phyloP scores from a whole-genome alignment of 2,329 filamentous ascomycete species.

The Beauveria sp. region DNA sequence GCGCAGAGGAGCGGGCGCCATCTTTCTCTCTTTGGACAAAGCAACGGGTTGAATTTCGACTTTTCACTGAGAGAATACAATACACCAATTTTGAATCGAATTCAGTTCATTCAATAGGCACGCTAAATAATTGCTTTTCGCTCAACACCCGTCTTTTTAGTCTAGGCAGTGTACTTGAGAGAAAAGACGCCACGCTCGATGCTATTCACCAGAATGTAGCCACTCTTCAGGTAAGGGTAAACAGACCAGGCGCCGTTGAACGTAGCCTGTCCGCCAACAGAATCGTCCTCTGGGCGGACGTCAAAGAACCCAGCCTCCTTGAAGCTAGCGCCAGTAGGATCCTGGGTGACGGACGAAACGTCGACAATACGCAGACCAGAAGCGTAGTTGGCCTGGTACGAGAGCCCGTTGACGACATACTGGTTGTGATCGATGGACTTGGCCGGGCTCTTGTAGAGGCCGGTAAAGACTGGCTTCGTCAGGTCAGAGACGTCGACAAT shows the following conservation, averaged over 20 bases:
- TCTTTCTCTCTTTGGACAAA: too few species aligned
- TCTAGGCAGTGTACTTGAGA: slow-evolving; percentile 27
- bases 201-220: slow-evolving; percentile 43
- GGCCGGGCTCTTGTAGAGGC: slow-evolving; percentile 32
- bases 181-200: slow-evolving; percentile 44
- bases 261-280: slow-evolving; percentile 27
- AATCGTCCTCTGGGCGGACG: slow-evolving; percentile 43
- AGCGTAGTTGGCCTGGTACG: slow-evolving; percentile 44
- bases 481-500: slow-evolving; percentile 42
- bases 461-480: slow-evolving; percentile 34
- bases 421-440: slow-evolving; percentile 42
- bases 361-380: slow-evolving; percentile 38
- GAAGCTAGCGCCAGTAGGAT: slow-evolving; percentile 38
- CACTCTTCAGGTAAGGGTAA: slow-evolving; percentile 41
- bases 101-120: too few species aligned
- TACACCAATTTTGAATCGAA: too few species aligned
- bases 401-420: slow-evolving; percentile 36
- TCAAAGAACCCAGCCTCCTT: slow-evolving; percentile 43
- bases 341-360: slow-evolving; percentile 26
- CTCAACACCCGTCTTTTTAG: neutral
- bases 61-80: too few species aligned
- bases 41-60: too few species aligned
- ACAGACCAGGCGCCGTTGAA: slow-evolving; percentile 41
- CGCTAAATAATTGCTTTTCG: neutral
- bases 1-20: too few species aligned